These are phyloP conservation scores for Purpureocillium lavendulum DNA, from an alignment of 2,329 filamentous ascomycete species.

Conservation along the genomic window DNA sequence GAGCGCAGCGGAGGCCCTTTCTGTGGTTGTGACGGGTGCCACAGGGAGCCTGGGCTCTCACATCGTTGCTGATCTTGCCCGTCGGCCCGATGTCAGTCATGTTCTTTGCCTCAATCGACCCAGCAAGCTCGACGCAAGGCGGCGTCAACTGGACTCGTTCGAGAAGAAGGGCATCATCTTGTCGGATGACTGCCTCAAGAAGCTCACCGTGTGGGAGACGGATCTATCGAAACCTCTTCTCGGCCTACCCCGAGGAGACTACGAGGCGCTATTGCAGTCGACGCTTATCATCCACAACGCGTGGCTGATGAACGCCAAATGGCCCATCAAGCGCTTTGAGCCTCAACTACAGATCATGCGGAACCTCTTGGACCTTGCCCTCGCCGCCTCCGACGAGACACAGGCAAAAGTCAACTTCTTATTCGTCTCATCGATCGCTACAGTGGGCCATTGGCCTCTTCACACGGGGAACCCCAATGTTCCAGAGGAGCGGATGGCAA, in stretches of 20 bases:
- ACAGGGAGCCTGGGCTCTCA: conserved; percentile 29
- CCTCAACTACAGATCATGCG: conserved; percentile 34
- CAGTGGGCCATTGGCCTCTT: conserved; percentile 22
- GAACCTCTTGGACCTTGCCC: conserved; percentile 35
- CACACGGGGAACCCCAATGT: conserved; percentile 19
- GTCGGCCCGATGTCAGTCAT: conserved; percentile 13
- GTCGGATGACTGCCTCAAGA: background rate
- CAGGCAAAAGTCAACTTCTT: conserved; percentile 21
- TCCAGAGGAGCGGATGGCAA: conserved; percentile 30
- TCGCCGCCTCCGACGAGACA: conserved; percentile 15
- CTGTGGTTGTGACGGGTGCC: conserved; percentile 27
- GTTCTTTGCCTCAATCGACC: conserved; percentile 37
- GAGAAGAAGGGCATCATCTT: background rate
- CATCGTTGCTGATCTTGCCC: conserved; percentile 19
- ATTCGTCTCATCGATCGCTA: conserved; percentile 31
- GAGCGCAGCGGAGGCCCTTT: background rate
- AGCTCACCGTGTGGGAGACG: conserved; percentile 1
- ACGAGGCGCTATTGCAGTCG: conserved; percentile 26
- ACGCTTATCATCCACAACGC: conserved; percentile 44
- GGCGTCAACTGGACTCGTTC: background rate
- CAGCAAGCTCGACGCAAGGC: conserved; percentile 1
- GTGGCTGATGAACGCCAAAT: conserved; percentile 35
- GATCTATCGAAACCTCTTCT: conserved; percentile 23
- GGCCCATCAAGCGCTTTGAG: conserved; percentile 28
- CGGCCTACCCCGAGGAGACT: conserved; percentile 28